phyloP scores from a whole-genome alignment of 768 basidiomycete species.

The Panaeolus papilionaceus region DNA sequence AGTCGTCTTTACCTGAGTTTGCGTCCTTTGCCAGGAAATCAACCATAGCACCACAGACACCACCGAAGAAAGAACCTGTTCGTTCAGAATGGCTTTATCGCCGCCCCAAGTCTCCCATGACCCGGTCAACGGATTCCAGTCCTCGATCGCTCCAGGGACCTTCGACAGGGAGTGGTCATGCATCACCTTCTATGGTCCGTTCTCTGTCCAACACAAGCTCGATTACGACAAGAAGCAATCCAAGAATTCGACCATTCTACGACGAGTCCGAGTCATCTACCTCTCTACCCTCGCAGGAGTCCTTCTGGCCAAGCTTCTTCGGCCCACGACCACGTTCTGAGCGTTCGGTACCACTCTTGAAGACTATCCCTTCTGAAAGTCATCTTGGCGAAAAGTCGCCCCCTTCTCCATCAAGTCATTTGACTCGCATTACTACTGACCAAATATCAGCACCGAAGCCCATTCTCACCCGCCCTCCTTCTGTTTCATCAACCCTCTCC shows the following conservation, averaged over 20 bases:
- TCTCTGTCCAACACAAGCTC: conserved; percentile 30
- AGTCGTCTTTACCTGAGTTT: conserved; percentile 7
- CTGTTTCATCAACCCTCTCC: conserved; percentile 36
- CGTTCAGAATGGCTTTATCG: conserved; percentile 57
- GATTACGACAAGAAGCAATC: conserved; percentile 20
- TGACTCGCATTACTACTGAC: conserved; percentile 22
- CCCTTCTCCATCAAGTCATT: conserved; percentile 25
- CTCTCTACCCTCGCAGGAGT: conserved; percentile 27
- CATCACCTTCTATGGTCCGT: conserved; percentile 36
- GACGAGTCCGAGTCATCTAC: conserved; percentile 17
- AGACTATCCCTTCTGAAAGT: conserved; percentile 39
- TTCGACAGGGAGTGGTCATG: conserved; percentile 33
- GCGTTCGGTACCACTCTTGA: conserved; percentile 39
- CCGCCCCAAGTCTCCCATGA: conserved; percentile 40
- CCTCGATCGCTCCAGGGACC: conserved; percentile 35
- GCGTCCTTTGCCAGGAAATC: conserved; percentile 24
- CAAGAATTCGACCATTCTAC: conserved; percentile 8
- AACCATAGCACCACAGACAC: conserved; percentile 28
- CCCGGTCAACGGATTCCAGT: conserved; percentile 29
- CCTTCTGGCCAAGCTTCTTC: conserved; percentile 46
- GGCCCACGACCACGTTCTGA: conserved; percentile 42
- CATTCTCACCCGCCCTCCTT: conserved; percentile 33
- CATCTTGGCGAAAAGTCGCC: conserved; percentile 34
- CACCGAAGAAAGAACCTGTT: conserved; percentile 32
- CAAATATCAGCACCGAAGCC: conserved; percentile 27